A percentile compares a stretch with the other conserved stretches of the same genome.
These are phyloP conservation scores for Heliamphora exappendiculata DNA, from an alignment of 148 eudicot genomes.

Conservation along the genomic window DNA sequence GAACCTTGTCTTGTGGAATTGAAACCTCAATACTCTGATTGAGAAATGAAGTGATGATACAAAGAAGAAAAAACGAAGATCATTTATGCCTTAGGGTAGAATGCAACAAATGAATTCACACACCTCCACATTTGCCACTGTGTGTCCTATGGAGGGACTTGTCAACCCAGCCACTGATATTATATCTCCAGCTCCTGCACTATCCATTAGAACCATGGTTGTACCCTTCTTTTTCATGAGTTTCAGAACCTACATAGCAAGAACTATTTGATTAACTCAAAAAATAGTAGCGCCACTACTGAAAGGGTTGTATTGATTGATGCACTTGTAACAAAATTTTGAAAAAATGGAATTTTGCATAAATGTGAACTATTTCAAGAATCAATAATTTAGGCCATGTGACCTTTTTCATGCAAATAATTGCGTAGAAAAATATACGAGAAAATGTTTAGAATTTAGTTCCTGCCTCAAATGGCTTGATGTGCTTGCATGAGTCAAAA, in stretches of 20 bases:
- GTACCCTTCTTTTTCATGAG: conserved; percentile 94
- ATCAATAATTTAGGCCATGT: background rate
- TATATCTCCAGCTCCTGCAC: conserved; percentile 98
- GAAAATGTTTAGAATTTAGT: background rate
- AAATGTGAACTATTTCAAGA: background rate
- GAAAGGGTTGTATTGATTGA: background rate
- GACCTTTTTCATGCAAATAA: background rate
- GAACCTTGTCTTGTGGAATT: background rate
- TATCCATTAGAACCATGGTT: conserved; percentile 50
- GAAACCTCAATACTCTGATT: background rate
- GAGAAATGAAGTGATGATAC: background rate
- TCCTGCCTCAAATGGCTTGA: background rate
- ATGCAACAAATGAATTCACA: conserved; percentile 1
- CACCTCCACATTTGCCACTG: conserved; percentile 81
- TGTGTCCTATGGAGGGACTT: conserved; percentile 88
- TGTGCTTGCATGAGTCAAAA: background rate
- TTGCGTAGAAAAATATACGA: background rate
- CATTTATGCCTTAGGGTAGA: background rate
- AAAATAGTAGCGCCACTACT: background rate
- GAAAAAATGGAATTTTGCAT: background rate
- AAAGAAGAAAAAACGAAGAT: background rate
- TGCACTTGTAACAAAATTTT: background rate
- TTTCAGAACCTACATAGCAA: conserved; percentile 54
- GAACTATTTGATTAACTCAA: background rate
- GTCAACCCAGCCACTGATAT: conserved; percentile 88